These are phyloP conservation scores for Rhodosorus marinus DNA, from an alignment of 23 red algal species.

Conservation along the genomic window DNA sequence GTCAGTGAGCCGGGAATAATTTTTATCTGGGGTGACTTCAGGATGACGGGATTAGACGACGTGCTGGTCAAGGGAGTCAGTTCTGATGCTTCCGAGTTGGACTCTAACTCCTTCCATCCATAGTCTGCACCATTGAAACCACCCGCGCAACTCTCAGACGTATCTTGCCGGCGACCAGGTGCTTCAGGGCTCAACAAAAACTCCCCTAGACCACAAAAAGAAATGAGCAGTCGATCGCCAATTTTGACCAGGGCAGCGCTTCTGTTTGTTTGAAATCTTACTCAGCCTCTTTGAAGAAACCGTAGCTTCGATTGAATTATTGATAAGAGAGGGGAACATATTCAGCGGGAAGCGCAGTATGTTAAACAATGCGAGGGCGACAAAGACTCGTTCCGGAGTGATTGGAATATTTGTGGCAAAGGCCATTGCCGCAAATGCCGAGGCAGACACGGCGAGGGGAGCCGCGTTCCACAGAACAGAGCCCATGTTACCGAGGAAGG, in stretches of 20 bases:
- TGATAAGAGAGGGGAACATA: slow-evolving; percentile 41
- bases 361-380: slow-evolving; percentile 69
- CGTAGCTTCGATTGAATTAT: slow-evolving; percentile 20
- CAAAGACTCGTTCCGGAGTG: slow-evolving; percentile 26
- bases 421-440: slow-evolving; percentile 11
- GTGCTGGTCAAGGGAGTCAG: neutral
- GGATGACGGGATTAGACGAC: slow-evolving; percentile 2
- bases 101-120: neutral
- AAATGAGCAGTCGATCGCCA: too few relatives aligned
- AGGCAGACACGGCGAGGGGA: slow-evolving; percentile 7
- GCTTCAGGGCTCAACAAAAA: too few relatives aligned
- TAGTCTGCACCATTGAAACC: neutral
- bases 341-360: slow-evolving; percentile 67
- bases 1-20: slow-evolving; percentile 39
- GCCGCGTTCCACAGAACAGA: slow-evolving; percentile 14
- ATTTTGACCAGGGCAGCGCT: too few relatives aligned
- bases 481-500: slow-evolving; percentile 8
- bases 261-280: too few relatives aligned
- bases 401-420: neutral
- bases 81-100: neutral
- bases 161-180: neutral
- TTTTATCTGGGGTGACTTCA: slow-evolving; percentile 15
- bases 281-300: too few relatives aligned
- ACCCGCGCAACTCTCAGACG: too few relatives aligned
- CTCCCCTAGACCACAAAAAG: too few relatives aligned